phyloP scores from a whole-genome alignment of 106 monocot genomes.

The Dendrobium catenatum region DNA sequence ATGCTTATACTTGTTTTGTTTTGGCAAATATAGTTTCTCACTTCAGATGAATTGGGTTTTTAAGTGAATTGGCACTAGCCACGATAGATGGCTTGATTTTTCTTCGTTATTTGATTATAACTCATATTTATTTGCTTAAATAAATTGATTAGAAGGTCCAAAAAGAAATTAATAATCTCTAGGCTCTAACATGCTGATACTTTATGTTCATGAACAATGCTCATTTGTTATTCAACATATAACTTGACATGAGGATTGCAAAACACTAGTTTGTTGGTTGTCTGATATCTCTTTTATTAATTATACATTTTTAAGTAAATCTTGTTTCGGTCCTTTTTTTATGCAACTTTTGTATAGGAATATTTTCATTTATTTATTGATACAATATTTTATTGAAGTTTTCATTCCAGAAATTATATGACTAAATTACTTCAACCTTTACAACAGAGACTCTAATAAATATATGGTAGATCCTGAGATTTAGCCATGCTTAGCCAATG shows the following conservation, averaged over 20 bases:
- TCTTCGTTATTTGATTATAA: background rate
- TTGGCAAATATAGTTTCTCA: background rate
- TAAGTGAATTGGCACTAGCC: no score
- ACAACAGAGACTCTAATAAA: no score
- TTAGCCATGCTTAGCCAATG: no score
- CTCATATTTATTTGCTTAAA: background rate
- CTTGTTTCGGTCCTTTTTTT: background rate
- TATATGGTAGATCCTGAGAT: no score
- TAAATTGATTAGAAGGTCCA: background rate
- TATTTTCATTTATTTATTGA: background rate
- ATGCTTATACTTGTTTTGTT: background rate
- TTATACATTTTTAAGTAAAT: background rate
- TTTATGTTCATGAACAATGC: background rate
- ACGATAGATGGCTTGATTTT: background rate
- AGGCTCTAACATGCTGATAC: background rate
- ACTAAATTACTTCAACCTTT: background rate
- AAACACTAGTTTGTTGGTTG: background rate
- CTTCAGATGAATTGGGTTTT: no score
- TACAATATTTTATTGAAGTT: background rate
- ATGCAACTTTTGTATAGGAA: background rate
- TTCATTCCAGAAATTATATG: background rate
- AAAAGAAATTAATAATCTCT: background rate
- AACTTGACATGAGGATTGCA: background rate
- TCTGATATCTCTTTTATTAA: background rate
- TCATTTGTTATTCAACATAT: background rate